Conservation (phyloP, 108 stramenopile genomes). For the Cyclostephanos invisitatus region DNA sequence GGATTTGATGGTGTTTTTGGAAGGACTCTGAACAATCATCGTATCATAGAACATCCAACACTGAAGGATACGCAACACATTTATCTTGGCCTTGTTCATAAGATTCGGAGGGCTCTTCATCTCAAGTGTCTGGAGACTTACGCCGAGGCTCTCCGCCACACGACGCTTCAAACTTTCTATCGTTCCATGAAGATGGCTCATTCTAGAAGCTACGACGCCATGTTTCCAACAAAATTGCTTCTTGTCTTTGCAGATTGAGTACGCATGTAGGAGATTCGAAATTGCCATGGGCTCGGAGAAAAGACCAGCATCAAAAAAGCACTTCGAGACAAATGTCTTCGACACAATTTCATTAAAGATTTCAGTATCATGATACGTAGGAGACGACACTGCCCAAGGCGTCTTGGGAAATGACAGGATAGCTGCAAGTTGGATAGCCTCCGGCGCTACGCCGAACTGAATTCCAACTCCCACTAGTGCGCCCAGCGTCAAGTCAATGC, state of each 20-base stretch:
- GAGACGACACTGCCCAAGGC: slow-evolving; percentile 81
- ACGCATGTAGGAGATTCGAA: slow-evolving; percentile 75
- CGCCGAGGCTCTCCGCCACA: slow-evolving; percentile 60
- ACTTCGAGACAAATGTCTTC: slow-evolving; percentile 58
- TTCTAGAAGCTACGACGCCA: slow-evolving; percentile 45
- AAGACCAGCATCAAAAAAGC: slow-evolving; percentile 73
- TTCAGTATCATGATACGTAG: slow-evolving; percentile 57
- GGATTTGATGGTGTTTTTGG: slow-evolving; percentile 15
- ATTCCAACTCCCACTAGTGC: slow-evolving; percentile 82
- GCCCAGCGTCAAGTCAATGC: slow-evolving; percentile 77
- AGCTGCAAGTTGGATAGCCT: slow-evolving; percentile 82
- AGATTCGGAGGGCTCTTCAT: slow-evolving; percentile 53
- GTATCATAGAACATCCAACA: slow-evolving; percentile 80
- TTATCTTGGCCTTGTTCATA: slow-evolving; percentile 66
- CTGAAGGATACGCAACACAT: slow-evolving; percentile 62
- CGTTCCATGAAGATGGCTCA: slow-evolving; percentile 55
- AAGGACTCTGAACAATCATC: slow-evolving; percentile 53
- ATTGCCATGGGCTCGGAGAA: slow-evolving; percentile 78
- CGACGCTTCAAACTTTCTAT: slow-evolving; percentile 56
- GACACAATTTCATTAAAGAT: slow-evolving; percentile 58
- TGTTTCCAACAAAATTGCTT: slow-evolving; percentile 49
- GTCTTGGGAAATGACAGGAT: slow-evolving; percentile 70
- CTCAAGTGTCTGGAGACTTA: slow-evolving; percentile 40
- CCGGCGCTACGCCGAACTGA: slow-evolving; percentile 83
- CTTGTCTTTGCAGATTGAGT: slow-evolving; percentile 32